Evolutionary conservation across 2,329 filamentous ascomycete species (phyloP), one percentile per base, ranked within the genome.

Genomic region (Scleromitrula shiraiana): DNA sequence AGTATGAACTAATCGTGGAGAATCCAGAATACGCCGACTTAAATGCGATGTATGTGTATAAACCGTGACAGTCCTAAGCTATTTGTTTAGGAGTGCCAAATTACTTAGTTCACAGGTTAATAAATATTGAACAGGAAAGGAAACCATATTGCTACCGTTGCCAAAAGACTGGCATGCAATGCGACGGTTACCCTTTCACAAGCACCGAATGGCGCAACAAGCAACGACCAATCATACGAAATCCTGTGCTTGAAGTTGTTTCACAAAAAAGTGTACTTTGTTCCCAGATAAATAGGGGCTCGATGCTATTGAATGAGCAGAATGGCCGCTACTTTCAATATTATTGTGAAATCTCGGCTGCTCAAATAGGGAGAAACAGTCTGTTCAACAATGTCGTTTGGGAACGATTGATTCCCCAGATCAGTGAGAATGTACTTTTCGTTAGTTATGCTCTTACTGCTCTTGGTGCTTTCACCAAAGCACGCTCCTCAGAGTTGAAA

Each of bases 361-460:
- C n/a, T 2, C 38, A 53, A 27, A 52, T 59, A 5, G 32, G 46
- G 6, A 53, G 55, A n/a, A n/a, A n/a, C n/a, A n/a, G n/a, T 8
- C 42, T 50, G n/a, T 55, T 53, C 20, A 39, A 48, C 10, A 44
- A 35, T 12, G 35, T 47, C 4, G 37, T 55, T 10, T 59, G 56
- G 56, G 38, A 46, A n/a, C 42, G 39, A 12, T 8, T 58, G n/a
- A 53, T 59, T 14, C 54, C 51, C 2, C 54, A 59, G 40, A 42
- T 42, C 14, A 42, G 46, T 26, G 45, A 58, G 36, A n/a, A 23
- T 7, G 53, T 58, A 33, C 46, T 50, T 3, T 57, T 53, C 33
- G 41, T 59, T 1, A n/a, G 40, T 12, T 47, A 58, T 30, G 56
- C 54, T 20, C 49, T 57, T 1, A 30, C 58, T 7, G 55, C 55